phyloP scores from a whole-genome alignment of 768 basidiomycete species.

The Russula virescens region DNA sequence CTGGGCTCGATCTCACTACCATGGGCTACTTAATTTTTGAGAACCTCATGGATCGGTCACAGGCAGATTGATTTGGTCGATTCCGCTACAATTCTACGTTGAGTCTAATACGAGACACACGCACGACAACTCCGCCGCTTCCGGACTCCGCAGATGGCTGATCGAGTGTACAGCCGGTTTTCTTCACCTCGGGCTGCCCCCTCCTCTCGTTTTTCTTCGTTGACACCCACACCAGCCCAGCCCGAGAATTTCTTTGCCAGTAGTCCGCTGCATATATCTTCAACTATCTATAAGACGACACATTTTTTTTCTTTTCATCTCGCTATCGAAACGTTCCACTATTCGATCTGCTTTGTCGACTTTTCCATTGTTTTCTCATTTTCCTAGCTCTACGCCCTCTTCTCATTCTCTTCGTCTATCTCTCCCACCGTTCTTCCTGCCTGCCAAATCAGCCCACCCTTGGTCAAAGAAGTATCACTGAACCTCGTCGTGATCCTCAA shows the following conservation, averaged over 20 bases:
- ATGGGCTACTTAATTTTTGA: slow-evolving; percentile 8
- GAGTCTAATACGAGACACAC: slow-evolving; percentile 10
- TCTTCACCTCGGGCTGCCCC: slow-evolving; percentile 29
- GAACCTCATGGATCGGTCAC: slow-evolving; percentile 16
- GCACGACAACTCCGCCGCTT: slow-evolving; percentile 24
- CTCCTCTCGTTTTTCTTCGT: slow-evolving; percentile 29
- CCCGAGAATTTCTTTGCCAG: not conserved
- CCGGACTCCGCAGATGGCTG: slow-evolving; percentile 25
- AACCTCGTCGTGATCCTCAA: slow-evolving; percentile 8
- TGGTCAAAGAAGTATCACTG: slow-evolving; percentile 4
- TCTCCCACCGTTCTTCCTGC: slow-evolving; percentile 24
- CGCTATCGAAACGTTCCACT: slow-evolving; percentile 33
- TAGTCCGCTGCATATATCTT: slow-evolving; percentile 21
- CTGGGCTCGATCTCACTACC: slow-evolving; percentile 8
- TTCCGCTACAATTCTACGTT: slow-evolving; percentile 7
- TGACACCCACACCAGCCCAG: slow-evolving; percentile 3
- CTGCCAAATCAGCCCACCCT: not conserved
- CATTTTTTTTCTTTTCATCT: slow-evolving; percentile 28
- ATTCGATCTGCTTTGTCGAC: slow-evolving; percentile 30
- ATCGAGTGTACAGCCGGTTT: slow-evolving; percentile 21
- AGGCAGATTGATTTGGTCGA: slow-evolving; percentile 13
- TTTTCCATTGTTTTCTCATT: slow-evolving; percentile 31
- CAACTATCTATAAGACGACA: slow-evolving; percentile 29
- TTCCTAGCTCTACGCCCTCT: slow-evolving; percentile 30
- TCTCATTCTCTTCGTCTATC: slow-evolving; percentile 26